Base-by-base conservation (phyloP, 2,329 filamentous ascomycete genomes). In the Hymenoscyphus albidus region DNA sequence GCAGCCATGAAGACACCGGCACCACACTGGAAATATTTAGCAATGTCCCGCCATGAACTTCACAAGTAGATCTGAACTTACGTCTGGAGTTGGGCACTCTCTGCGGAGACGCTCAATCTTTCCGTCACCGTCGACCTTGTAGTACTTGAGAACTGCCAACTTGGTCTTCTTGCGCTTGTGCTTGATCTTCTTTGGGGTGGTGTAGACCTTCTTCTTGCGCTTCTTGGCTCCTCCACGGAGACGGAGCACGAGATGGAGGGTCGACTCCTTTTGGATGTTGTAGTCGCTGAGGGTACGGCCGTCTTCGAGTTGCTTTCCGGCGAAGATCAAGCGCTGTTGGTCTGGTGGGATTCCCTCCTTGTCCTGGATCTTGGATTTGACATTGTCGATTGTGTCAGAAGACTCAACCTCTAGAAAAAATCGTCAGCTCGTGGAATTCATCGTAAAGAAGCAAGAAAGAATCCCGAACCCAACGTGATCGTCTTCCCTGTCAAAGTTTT, bases 91-190 rank as follows among this genome's bases (percentile, higher is more conserved):
- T 74, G 96, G 95, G 87, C 95, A 99, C 88, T 99, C 96, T 82
- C 95, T 89, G 80, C 96, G 89, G 74, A 99, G 90, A 79, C 95
- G 95, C 91, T 99, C 95, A 77, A 99, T 98, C 90, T 98, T 98
- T 83, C 96, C 95, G 78, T 99, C 95, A 77, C 91, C 92, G 82
- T 98, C 95, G 77, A 99, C 95, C 92, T 99, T 99, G 92, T 99
- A 99, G 92, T 99, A 99, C 90, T 99, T 99, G 82, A 99, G 93
- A 76, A 99, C 94, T 78, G 95, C 95, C 82, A 99, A 86, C 91
- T 99, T 99, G 89, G 91, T 97, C 94, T 99, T 99, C 93, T 98
- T 99, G 87, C 93, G 91, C 93, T 99, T 99, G 90, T 99, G 95
- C 95, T 99, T 99, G 91, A 99, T 99, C 93, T 99, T 99, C 93